These are phyloP conservation scores for Paecilomyces dactylethromorphus DNA, from an alignment of 2,329 filamentous ascomycete species.

Conservation along the genomic window DNA sequence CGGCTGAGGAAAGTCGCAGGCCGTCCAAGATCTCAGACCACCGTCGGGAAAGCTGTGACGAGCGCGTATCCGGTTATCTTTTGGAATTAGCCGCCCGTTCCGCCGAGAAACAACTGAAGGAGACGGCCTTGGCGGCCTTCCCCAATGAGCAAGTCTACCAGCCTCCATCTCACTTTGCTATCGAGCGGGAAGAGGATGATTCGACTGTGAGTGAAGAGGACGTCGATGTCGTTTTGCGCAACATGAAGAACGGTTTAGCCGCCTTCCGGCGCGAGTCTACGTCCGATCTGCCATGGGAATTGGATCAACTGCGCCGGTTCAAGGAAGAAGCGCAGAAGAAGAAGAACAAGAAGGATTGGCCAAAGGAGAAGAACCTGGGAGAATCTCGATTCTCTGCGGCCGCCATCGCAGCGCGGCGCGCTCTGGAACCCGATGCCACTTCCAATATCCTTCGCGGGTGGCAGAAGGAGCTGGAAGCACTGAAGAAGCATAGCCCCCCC, in stretches of 20 bases:
- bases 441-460: constrained; percentile 8
- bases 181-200: constrained; percentile 34
- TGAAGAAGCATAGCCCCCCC: constrained; percentile 63
- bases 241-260: constrained; percentile 18
- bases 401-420: constrained; percentile 19
- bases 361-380: constrained; percentile 24
- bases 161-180: constrained; percentile 41
- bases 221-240: constrained; percentile 18
- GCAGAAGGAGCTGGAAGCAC: constrained; percentile 27
- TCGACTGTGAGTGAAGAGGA: constrained; percentile 20
- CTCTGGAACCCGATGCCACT: constrained; percentile 4
- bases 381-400: constrained; percentile 25
- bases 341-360: constrained; percentile 14
- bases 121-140: constrained; percentile 48
- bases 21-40: constrained; percentile 12
- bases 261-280: constrained; percentile 38
- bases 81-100: constrained; percentile 73
- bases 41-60: constrained; percentile 59
- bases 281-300: constrained; percentile 58
- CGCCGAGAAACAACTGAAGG: constrained; percentile 71
- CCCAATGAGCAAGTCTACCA: constrained; percentile 43
- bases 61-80: constrained; percentile 68
- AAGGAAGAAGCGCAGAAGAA: constrained; percentile 56
- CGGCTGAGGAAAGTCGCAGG: constrained; percentile 30
- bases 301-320: constrained; percentile 74